These are phyloP conservation scores for Fusarium udum DNA, from an alignment of 2,329 filamentous ascomycete genomes.

Conservation along the genomic window DNA sequence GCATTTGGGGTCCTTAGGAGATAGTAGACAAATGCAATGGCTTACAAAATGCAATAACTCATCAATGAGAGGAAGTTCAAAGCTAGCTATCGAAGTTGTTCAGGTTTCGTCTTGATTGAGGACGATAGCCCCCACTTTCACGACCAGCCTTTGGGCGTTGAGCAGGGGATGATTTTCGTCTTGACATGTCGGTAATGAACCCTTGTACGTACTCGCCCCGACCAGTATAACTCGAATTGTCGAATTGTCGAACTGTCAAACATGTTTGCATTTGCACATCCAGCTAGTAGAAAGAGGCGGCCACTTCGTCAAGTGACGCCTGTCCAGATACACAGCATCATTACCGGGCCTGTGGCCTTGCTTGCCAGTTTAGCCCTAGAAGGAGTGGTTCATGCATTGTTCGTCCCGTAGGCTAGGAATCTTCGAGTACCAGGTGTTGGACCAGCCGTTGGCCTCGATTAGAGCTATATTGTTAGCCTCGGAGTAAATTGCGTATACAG, in stretches of 20 bases:
- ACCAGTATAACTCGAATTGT: conserved; percentile 1
- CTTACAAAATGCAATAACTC: neutral
- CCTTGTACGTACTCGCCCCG: conserved; percentile 16
- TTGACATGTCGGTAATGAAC: conserved; percentile 15
- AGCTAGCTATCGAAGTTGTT: neutral
- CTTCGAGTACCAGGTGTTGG: conserved; percentile 26
- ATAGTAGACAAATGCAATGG: neutral
- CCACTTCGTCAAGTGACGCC: conserved; percentile 1
- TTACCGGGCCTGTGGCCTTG: conserved; percentile 22
- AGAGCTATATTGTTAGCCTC: conserved; percentile 5
- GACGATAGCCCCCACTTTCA: neutral
- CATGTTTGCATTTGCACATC: conserved; percentile 3
- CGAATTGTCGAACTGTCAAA: neutral
- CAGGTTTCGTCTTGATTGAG: conserved; percentile 6
- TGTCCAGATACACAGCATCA: conserved; percentile 4
- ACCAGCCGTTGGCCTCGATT: conserved; percentile 21
- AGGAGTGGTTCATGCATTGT: conserved; percentile 28
- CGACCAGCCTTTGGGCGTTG: neutral
- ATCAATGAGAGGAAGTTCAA: neutral
- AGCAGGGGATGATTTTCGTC: conserved; percentile 2
- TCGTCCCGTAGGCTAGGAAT: conserved; percentile 17
- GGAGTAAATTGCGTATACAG: conserved; percentile 1
- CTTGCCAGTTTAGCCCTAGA: conserved; percentile 9
- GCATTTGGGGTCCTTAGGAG: no score
- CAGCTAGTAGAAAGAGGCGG: neutral